phyloP scores from a whole-genome alignment of 805 yeast species.

The Cyberlindnera euphorbiae region DNA sequence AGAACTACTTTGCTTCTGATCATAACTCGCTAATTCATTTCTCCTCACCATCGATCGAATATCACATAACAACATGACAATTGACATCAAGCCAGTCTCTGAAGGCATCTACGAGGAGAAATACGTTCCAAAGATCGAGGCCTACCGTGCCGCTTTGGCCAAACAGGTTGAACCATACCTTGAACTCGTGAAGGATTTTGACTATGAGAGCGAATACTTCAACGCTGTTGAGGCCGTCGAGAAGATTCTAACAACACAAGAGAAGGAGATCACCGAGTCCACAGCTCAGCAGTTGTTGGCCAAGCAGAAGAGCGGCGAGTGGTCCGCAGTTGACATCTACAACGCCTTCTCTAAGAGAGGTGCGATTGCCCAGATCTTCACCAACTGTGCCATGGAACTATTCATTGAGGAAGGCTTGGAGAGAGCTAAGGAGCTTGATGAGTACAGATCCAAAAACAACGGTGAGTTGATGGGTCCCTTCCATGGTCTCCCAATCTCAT shows the following conservation, averaged over 20 bases:
- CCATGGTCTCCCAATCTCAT: constrained; percentile 65
- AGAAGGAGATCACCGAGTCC: constrained; percentile 19
- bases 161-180: constrained; percentile 21
- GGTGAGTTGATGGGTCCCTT: constrained; percentile 58
- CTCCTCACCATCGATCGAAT: background rate
- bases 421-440: constrained; percentile 54
- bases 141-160: constrained; percentile 16
- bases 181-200: constrained; percentile 13
- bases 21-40: too few relatives aligned
- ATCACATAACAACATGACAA: constrained; percentile 2
- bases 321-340: constrained; percentile 39
- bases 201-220: constrained; percentile 18
- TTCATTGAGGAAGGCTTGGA: constrained; percentile 56
- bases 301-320: constrained; percentile 27
- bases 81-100: constrained; percentile 1
- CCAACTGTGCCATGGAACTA: constrained; percentile 31
- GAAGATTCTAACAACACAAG: constrained; percentile 15
- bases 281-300: constrained; percentile 17
- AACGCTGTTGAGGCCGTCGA: constrained; percentile 21
- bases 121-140: constrained; percentile 21
- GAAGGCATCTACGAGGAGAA: constrained; percentile 11
- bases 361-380: constrained; percentile 50
- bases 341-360: constrained; percentile 55
- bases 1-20: too few relatives aligned
- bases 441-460: constrained; percentile 31